Evolutionary conservation across 306 rosid genomes (phyloP), one percentile per base, ranked within the genome.

Genomic region (Vachellia pachyceras): DNA sequence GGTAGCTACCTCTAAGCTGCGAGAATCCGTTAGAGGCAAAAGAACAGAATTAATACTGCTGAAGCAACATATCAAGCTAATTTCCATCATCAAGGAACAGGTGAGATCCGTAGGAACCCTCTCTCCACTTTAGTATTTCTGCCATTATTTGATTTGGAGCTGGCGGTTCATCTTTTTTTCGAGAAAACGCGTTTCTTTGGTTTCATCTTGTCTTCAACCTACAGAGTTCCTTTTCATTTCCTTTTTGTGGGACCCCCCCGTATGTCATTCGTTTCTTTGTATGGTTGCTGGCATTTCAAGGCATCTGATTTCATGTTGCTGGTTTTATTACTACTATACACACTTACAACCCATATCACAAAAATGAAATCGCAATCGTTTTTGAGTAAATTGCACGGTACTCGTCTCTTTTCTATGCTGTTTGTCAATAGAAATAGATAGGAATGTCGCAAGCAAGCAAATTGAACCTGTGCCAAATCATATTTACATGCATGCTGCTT

Each of bases 1-100:
- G 97, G 14, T 85, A 82, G 82, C 92, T 39, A 94, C 91, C 49
- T 90, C 89, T 10, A 60, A 84, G 79, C 88, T 96, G 33, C 91
- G 98, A 14, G 99, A 96, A 84, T 96, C 98, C 69, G 97, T 93
- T 75, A 72, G 86, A 90, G 91, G 93, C 80, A 96, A 90, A 88
- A 91, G 92, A 83, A 79, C 79, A n/a, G 94, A 90, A 85, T 83
- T 93, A 67, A 93, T 90, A 85, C 63, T 82, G 77, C 82, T 89
- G 87, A 88, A 85, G 85, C 97, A 89, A 72, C 87, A 84, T 57
- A 67, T 89, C 80, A 96, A 88, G 90, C 80, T 96, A 61, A 86
- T 90, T 22, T 87, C 91, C 80, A 86, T 96, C 83, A 90, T 96
- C 81, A 90, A 92, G 79, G 89, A 87, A 82, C 97, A 96, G 85